These are phyloP conservation scores for Serpula lacrymans DNA, from an alignment of 768 basidiomycete species.

Conservation along the genomic window DNA sequence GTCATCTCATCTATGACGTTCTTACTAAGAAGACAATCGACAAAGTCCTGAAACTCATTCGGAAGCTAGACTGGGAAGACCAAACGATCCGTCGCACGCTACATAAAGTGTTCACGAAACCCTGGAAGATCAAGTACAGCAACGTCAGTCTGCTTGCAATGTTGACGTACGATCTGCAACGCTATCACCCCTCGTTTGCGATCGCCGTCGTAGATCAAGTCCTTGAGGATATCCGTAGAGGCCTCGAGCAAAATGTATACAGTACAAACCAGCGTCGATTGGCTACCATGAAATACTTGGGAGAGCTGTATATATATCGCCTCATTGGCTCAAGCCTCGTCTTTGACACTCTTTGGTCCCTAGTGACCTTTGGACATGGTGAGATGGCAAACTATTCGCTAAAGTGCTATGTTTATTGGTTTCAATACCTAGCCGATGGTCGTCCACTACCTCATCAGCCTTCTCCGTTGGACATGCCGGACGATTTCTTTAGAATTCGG, in stretches of 20 bases:
- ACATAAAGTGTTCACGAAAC: constrained; percentile 92
- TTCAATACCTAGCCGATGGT: constrained; percentile 58
- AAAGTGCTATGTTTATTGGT: neutral
- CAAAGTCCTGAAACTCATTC: constrained; percentile 88
- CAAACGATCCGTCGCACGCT: constrained; percentile 54
- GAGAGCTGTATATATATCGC: constrained; percentile 96
- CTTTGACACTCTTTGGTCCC: constrained; percentile 91
- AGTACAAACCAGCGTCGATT: constrained; percentile 92
- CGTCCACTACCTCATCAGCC: constrained; percentile 77
- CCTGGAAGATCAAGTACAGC: constrained; percentile 95
- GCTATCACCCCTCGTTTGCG: constrained; percentile 88
- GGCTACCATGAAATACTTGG: constrained; percentile 90
- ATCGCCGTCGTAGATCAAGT: constrained; percentile 91
- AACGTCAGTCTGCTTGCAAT: constrained; percentile 90
- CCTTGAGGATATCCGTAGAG: constrained; percentile 86
- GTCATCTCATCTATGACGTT: constrained; percentile 92
- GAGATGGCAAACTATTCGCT: constrained; percentile 43
- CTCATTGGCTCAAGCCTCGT: constrained; percentile 84
- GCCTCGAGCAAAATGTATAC: constrained; percentile 92
- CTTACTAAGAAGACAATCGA: constrained; percentile 92
- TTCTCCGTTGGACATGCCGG: constrained; percentile 82
- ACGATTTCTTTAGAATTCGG: constrained; percentile 94
- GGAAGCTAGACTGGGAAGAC: constrained; percentile 97
- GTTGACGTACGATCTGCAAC: constrained; percentile 90
- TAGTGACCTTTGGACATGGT: constrained; percentile 97